Conservation (phyloP, 1,284 basidiomycete genomes). For the Rhodotorula sp. region DNA sequence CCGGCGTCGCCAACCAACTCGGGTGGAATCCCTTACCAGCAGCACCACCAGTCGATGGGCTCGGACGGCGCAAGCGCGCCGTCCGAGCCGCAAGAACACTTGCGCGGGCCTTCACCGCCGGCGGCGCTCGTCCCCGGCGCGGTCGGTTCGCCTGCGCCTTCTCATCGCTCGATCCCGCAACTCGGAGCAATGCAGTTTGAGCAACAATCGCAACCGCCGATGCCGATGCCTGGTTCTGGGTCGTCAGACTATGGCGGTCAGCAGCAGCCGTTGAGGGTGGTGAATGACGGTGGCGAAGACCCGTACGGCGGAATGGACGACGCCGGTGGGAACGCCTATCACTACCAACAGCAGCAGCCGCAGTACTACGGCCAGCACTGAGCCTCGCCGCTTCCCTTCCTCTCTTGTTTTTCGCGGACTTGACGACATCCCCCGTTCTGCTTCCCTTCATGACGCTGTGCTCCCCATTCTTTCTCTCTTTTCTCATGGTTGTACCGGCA, state of each 20-base stretch:
- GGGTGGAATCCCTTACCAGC: neutral
- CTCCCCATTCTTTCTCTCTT: neutral
- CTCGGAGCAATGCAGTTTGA: slow-evolving; percentile 1
- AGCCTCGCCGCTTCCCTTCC: neutral
- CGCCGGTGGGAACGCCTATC: neutral
- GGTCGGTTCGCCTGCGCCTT: slow-evolving; percentile 2
- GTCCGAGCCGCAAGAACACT: neutral
- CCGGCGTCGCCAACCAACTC: no score
- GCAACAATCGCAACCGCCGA: neutral
- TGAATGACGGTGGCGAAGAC: slow-evolving; percentile 17
- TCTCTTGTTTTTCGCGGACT: neutral
- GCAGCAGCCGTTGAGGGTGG: slow-evolving; percentile 8
- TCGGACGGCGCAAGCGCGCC: neutral
- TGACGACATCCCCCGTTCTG: no score
- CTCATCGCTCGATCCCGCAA: slow-evolving; percentile 15
- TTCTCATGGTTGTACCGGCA: neutral
- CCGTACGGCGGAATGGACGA: slow-evolving; percentile 25
- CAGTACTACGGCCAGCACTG: neutral
- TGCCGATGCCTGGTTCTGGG: neutral
- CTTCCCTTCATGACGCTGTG: no score
- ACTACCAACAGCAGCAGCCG: neutral
- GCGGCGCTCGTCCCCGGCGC: neutral
- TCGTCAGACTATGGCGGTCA: neutral
- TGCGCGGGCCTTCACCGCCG: neutral
- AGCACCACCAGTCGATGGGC: neutral